Evolutionary conservation across 306 rosid species (phyloP).

Genomic region (Begonia masoniana): DNA sequence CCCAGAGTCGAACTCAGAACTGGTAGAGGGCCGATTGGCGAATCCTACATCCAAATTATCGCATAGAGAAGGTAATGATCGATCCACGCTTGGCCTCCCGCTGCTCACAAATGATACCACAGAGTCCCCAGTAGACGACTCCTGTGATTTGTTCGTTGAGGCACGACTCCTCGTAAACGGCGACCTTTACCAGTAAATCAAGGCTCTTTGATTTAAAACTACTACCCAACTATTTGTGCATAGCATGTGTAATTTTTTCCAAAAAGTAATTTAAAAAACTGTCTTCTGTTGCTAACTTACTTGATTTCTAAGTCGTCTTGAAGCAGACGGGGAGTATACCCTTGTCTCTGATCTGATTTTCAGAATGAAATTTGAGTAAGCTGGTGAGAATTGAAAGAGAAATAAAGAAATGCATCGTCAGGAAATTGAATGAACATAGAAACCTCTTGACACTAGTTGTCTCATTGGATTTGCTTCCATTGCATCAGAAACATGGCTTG

Average conservation of each 20-base stretch:
- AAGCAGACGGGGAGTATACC: not conserved
- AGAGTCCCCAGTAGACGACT: conserved; percentile 24
- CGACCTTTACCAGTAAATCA: conserved; percentile 29
- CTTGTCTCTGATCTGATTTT: not conserved
- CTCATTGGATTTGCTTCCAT: too few relatives aligned
- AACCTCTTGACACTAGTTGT: too few relatives aligned
- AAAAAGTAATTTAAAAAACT: not conserved
- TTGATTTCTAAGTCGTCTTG: conserved; percentile 30
- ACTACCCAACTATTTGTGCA: not conserved
- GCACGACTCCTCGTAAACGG: conserved; percentile 35
- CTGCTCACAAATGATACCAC: conserved; percentile 71
- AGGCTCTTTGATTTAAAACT: not conserved
- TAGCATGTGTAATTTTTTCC: not conserved
- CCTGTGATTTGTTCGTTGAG: conserved; percentile 24
- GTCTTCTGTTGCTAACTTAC: conserved; percentile 12
- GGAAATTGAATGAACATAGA: too few relatives aligned
- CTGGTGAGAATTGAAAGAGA: not conserved
- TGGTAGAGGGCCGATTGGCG: conserved; percentile 19
- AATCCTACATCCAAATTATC: conserved; percentile 16
- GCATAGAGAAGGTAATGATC: conserved; percentile 24
- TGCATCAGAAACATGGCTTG: not conserved
- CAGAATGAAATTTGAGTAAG: not conserved
- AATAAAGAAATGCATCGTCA: not conserved
- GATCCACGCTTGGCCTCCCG: conserved; percentile 46
- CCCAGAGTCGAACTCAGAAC: conserved; percentile 34